Base-by-base conservation (phyloP, 441 rosid species). In the Erodium moschatum region DNA sequence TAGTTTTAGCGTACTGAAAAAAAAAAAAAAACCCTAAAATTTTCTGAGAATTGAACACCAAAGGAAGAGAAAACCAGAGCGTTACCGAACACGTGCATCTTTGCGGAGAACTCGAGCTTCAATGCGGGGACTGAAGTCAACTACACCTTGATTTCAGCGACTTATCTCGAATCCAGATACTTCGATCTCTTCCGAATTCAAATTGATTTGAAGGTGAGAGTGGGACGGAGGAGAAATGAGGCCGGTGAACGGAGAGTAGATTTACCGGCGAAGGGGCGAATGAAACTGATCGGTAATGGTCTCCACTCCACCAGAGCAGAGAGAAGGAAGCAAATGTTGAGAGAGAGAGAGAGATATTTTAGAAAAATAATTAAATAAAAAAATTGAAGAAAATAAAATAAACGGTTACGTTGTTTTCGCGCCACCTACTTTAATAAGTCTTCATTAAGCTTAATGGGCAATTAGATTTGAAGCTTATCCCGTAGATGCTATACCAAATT, bases 331-430 rank as follows among this genome's bases (percentile, higher is more conserved):
- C 5, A 33, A 3, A 33, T 33, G 38, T 2, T 24, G 38, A 33
- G 38, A 33, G 67, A 67, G 38, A 33, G 38, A 33, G 67, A 67
- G 65, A 5, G 64, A 15, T 9, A 5, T 0, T 5, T 24, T 69
- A 29, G 73, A 44, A 60, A n/a, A 5, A 0, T n/a, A n/a, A 24
- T 24, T 2, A 29, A 44, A 61, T 0, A 46, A 60, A 5, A 58
- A 65, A 18, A 9, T 8, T 0, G 0, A 42, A 1, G 1, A 60
- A 61, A 73, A 29, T n/a, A 29, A 33, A 33, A 33, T 33, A 72
- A 75, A 69, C 81, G 85, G 81, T 79, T 77, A 74, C 83, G 90
- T 81, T 81, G 74, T 71, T 84, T 88, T 87, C 86, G 95, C 92
- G 92, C 91, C 91, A 85, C 90, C 90, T 75, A 72, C 76, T 84